Evolutionary conservation across 371 early-diverging fungal genomes (phyloP), one percentile per base, ranked within the genome.

Genomic region (Mortierella sp.): DNA sequence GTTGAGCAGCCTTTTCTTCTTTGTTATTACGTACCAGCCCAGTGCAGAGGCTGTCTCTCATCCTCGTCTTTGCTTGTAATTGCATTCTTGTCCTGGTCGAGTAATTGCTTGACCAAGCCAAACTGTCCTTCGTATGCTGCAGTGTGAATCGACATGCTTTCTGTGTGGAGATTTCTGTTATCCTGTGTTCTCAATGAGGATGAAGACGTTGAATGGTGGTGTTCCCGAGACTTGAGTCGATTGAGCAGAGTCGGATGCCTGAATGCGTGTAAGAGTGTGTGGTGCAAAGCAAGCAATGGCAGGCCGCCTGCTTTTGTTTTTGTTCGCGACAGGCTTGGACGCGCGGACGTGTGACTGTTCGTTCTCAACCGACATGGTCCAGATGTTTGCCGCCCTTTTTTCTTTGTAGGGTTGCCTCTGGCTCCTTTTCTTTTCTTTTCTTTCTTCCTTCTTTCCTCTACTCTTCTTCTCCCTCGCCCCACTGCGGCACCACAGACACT

Each of bases 91-190:
- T 94, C 91, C 44, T 80, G 86, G 14, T 90, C 89, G 13, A 94
- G 69, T 44, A 94, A 84, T 73, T 91, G 89, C 64, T 91, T 86
- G 21, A 91, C 92, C 67, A 91, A 74, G 64, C 88, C 89, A 43
- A 91, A 79, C 69, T 93, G 89, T 44, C 91, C 92, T 88, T 92
- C 91, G 53, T 89, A 88, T 10, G 91, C 90, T 19, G 93, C 91
- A 34, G 88, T 90, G 71, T 86, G 89, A 43, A 93, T 88, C 44
- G 85, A 84, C 81, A 84, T 83, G 61, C 43, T n/a, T 28, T 59
- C 34, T 44, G 26, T 13, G 67, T 40, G 67, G 21, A 21, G n/a
- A 40, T 61, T 75, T 34, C 34, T 31, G 28, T 40, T 34, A 14
- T 69, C 9, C 37, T 69, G 53, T 53, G 19, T 40, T 37, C 14